phyloP scores from a whole-genome alignment of 2,329 filamentous ascomycete species.

The Huntiella savannae region DNA sequence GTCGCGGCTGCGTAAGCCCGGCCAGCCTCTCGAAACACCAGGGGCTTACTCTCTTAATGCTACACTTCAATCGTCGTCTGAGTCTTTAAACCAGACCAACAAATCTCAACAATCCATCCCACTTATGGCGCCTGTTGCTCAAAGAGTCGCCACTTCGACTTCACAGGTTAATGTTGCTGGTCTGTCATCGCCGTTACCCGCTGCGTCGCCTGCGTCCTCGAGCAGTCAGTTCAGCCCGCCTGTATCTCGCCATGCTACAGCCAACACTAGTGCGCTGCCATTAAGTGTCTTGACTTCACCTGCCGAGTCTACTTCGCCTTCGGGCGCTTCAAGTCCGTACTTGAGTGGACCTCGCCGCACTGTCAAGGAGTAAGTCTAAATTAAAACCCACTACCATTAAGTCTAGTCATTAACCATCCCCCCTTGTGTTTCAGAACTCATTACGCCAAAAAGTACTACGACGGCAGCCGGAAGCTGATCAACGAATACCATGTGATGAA shows the following conservation, averaged over 20 bases:
- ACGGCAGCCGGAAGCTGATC: constrained; percentile 86
- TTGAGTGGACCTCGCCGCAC: constrained; percentile 52
- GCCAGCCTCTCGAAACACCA: constrained; percentile 9
- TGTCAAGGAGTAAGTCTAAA: constrained; percentile 50
- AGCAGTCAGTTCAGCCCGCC: constrained; percentile 8
- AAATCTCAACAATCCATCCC: background rate
- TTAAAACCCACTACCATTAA: background rate
- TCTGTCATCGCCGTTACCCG: constrained; percentile 2
- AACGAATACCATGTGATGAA: constrained; percentile 96
- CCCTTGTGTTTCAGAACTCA: constrained; percentile 42
- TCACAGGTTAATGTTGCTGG: background rate
- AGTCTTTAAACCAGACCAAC: background rate
- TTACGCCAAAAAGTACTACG: constrained; percentile 67
- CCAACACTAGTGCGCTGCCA: no score
- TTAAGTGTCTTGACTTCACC: constrained; percentile 24
- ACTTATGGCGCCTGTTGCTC: background rate
- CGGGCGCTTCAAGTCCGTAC: constrained; percentile 33
- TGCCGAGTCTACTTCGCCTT: constrained; percentile 33
- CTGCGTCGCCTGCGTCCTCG: constrained; percentile 4
- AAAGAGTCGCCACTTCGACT: background rate
- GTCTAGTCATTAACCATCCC: background rate
- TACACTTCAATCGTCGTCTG: background rate
- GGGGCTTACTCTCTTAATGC: background rate
- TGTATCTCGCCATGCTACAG: constrained; percentile 5
- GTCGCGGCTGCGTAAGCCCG: constrained; percentile 11